Conservation (phyloP, 23 red algal genomes). For the Gracilariopsis chorda region DNA sequence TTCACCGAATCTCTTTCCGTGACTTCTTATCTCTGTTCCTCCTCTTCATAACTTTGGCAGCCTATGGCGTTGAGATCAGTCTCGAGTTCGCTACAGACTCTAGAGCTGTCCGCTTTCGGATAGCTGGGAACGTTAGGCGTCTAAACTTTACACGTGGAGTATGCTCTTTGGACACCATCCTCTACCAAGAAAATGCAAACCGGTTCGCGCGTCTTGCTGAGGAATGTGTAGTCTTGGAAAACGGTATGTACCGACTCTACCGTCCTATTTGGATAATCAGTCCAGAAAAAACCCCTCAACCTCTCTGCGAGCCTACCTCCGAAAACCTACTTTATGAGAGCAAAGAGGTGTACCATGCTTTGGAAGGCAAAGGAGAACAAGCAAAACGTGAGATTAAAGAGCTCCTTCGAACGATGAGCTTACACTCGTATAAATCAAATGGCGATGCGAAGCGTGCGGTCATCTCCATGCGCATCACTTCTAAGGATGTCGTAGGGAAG, state of each 20-base stretch:
- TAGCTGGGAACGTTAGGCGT: not conserved
- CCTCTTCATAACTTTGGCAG: not conserved
- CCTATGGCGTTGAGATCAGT: not conserved
- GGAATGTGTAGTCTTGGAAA: not conserved
- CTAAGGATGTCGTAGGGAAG: not conserved
- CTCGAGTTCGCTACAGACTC: not conserved
- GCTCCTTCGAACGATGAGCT: not conserved
- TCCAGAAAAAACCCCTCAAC: not conserved
- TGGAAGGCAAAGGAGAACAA: not conserved
- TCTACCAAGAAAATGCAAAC: not conserved
- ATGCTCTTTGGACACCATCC: not conserved
- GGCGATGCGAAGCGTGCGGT: not conserved
- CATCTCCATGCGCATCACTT: not conserved
- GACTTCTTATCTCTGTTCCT: not conserved
- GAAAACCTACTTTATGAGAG: not conserved
- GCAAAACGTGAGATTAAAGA: not conserved
- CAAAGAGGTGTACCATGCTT: not conserved
- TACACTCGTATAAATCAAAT: not conserved
- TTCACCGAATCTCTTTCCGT: not conserved
- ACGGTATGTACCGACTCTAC: not conserved
- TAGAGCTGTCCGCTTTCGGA: not conserved
- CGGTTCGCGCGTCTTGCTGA: not conserved
- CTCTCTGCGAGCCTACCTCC: not conserved
- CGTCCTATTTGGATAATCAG: not conserved
- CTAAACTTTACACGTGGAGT: not conserved